A percentile compares a stretch with the other conserved stretches of the same genome.
These are phyloP conservation scores for Mycena crocata DNA, from an alignment of 768 basidiomycete genomes.

Conservation along the genomic window DNA sequence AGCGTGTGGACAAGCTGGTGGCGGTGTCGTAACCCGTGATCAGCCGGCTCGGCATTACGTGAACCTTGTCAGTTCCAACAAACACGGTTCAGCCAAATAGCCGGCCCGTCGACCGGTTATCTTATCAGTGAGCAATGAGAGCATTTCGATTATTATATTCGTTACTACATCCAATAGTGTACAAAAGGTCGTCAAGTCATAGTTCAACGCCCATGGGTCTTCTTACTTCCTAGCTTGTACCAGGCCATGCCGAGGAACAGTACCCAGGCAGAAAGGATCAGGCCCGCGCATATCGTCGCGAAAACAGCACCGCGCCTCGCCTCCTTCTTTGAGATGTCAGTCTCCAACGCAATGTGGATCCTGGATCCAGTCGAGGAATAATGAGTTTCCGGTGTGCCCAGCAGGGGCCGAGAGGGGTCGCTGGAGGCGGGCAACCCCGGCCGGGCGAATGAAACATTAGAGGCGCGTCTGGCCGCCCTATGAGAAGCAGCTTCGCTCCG, in stretches of 20 bases:
- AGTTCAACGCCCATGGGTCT: constrained; percentile 36
- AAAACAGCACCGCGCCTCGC: constrained; percentile 63
- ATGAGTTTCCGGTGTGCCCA: constrained; percentile 32
- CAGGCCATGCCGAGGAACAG: constrained; percentile 74
- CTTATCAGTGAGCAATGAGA: too few species aligned
- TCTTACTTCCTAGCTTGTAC: constrained; percentile 62
- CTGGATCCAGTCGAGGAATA: constrained; percentile 34
- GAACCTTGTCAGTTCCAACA: too few species aligned
- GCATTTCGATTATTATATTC: too few species aligned
- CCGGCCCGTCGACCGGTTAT: too few species aligned
- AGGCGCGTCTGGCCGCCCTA: constrained; percentile 11
- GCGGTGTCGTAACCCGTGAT: too few species aligned
- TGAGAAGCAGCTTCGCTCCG: constrained; percentile 44
- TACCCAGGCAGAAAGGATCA: constrained; percentile 69
- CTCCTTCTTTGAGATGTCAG: constrained; percentile 42
- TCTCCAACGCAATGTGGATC: constrained; percentile 34
- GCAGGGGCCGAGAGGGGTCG: constrained; percentile 23
- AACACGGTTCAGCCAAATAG: too few species aligned
- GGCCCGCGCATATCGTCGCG: constrained; percentile 50
- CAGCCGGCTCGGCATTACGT: too few species aligned
- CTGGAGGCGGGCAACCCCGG: constrained; percentile 18
- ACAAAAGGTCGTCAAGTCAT: neutral
- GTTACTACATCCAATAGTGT: neutral
- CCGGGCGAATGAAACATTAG: neutral
- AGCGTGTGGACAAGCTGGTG: too few species aligned